Evolutionary conservation across 78 protist species (phyloP).

Genomic region (Dictyostelium discoideum): DNA sequence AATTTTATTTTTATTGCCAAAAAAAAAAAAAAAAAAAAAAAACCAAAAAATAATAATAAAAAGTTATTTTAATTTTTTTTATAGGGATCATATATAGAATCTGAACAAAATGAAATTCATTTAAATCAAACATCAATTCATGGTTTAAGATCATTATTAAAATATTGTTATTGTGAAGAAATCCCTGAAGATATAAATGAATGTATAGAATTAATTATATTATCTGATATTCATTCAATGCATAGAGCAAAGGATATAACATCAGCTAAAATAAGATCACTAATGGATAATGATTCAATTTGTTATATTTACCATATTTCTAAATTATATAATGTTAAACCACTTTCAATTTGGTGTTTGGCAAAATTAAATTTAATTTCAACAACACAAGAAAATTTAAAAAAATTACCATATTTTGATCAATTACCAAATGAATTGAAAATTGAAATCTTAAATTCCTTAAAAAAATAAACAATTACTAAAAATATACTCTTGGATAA

Average conservation of each 20-base stretch:
- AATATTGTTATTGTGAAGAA: constrained; percentile 32
- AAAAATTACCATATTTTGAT: background rate
- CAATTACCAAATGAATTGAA: background rate
- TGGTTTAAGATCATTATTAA: background rate
- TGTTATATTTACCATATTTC: constrained; percentile 38
- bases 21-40: too few species aligned
- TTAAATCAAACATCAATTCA: background rate
- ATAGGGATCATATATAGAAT: constrained; percentile 20
- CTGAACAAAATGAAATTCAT: background rate
- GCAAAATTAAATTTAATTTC: background rate
- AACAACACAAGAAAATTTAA: background rate
- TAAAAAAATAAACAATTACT: background rate
- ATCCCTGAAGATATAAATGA: constrained; percentile 27
- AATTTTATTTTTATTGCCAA: too few species aligned
- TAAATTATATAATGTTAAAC: background rate
- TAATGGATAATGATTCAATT: background rate
- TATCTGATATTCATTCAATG: constrained; percentile 35
- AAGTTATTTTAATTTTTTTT: background rate
- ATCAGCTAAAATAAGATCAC: background rate
- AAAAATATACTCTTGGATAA: background rate
- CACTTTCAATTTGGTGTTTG: constrained; percentile 16
- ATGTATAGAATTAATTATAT: constrained; percentile 12
- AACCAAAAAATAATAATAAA: background rate
- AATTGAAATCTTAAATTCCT: background rate
- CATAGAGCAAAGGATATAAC: constrained; percentile 29